Base-by-base conservation (phyloP, 202 grass and related monocot species). In the Brachypodium distachyon region DNA sequence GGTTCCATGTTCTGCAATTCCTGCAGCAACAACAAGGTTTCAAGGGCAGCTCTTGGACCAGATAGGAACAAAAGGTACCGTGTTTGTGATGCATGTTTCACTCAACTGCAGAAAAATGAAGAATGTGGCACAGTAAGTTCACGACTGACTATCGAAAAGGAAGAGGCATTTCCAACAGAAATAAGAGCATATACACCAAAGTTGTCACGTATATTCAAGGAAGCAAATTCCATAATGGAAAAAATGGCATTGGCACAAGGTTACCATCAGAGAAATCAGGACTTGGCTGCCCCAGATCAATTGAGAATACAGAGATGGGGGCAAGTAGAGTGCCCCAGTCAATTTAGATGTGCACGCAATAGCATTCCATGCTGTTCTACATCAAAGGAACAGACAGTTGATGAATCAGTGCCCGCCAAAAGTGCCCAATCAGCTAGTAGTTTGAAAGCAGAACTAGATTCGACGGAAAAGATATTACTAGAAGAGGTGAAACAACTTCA, bases 1-100 rank as follows among this genome's bases (percentile, higher is more conserved):
- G 89, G 96, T 41, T 90, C 81, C 70, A 79, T 90, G 68, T 95
- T 92, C 77, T 99, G 96, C 73, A 87, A 99, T 92, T 87, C 85
- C 31, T 99, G 96, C 76, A 99, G 92, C 67, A 87, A 61, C 49
- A 99, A 91, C 44, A 99, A 93, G 56, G 74, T 73, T 81, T 48
- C 55, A 42, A 67, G 75, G 49, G 96, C 89, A 43, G 83, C 92
- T 74, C 82, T 96, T 61, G 89, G 87, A 79, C 83, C 92, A 31
- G 92, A 99, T 77, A 90, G 75, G 81, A 80, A 34, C 72, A 93
- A 83, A 90, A 87, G 48, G 71, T 87, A 66, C 47, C 87, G 92
- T 33, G 92, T 93, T 68, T 99, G 96, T 28, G 85, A 96, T 76
- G 52, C 77, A 10, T 99, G 96, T 68, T 99, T 93, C 61, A 79